Percentiles rank a stretch among this genome's conserved stretches.
Evolutionary conservation across 345 rosid genomes (phyloP).

Genomic region (Cardiospermum halicacabum): DNA sequence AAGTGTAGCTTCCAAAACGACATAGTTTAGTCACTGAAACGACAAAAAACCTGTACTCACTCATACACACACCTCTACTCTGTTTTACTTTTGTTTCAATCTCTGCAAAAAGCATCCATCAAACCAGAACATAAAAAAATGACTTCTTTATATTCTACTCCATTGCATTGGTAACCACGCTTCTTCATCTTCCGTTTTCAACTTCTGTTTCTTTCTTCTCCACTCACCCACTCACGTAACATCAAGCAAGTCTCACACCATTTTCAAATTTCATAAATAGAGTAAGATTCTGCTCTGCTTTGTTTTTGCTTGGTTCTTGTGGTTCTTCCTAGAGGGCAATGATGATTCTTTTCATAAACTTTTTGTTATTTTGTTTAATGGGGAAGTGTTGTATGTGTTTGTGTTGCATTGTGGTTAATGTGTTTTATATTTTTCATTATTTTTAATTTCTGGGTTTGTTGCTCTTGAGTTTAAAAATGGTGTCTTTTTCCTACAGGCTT

Average conservation of each 20-base stretch:
- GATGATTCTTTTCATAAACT: slow-evolving; percentile 24
- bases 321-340: slow-evolving; percentile 18
- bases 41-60: slow-evolving; percentile 32
- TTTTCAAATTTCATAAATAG: background rate
- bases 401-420: too few relatives aligned
- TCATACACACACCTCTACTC: too few relatives aligned
- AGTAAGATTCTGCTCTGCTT: background rate
- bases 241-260: background rate
- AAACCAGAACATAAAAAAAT: background rate
- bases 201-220: background rate
- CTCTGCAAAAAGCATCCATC: background rate
- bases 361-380: background rate
- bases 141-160: too few relatives aligned
- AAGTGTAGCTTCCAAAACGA: background rate
- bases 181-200: background rate
- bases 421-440: too few relatives aligned
- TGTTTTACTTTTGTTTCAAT: slow-evolving; percentile 23
- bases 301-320: slow-evolving; percentile 1
- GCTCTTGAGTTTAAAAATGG: slow-evolving; percentile 23
- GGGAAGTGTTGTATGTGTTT: slow-evolving; percentile 3
- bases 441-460: slow-evolving; percentile 16
- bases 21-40: slow-evolving; percentile 19
- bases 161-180: background rate
- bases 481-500: slow-evolving; percentile 12
- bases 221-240: background rate